Base-by-base conservation (phyloP, 2,329 filamentous ascomycete species). In the Berkeleyomyces basicola region DNA sequence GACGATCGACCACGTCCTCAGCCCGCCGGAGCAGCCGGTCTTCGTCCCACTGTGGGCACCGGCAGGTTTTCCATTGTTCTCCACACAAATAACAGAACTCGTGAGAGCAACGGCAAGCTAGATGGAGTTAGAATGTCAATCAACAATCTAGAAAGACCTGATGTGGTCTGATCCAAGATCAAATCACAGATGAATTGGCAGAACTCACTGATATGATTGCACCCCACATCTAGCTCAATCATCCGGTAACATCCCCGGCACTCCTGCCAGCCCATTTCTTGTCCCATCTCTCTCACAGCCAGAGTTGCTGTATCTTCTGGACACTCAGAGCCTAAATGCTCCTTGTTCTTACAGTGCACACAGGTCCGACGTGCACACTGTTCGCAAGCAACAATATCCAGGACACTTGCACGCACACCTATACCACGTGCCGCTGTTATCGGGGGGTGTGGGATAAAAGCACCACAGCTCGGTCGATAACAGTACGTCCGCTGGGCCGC, bases 181-280 rank as follows among this genome's bases (percentile, higher is more conserved):
- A 47, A 23, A 46, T 64, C 49, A 47, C 36, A 23, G 14, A 9
- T 40, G 23, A 39, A n/a, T 36, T 36, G 51, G 44, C 58, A 33
- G 4, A 4, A 76, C 78, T 68, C 66, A 83, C 81, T 79, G 3
- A 84, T 83, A 60, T 84, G 81, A 59, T 79, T 73, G 65, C 82
- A 84, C 1, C 82, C 81, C 0, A 43, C n/a, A 0, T 68, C 39
- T 0, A 81, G 70, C 69, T 82, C 79, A 0, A 84, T 73, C 10
- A 84, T 43, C 0, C 71, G 64, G 1, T 65, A 67, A 66, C 82
- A 84, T 0, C 65, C 62, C 3, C 67, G 69, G 63, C 82, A 84
- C 1, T 75, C 71, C 68, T 79, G 76, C 81, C 81, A 84, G 0
- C 74, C 73, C 3, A 78, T 69, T 3, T 72, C 64, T 0, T 66